Conservation (phyloP, 129 eudicot genomes). For the Solidago caesia region DNA sequence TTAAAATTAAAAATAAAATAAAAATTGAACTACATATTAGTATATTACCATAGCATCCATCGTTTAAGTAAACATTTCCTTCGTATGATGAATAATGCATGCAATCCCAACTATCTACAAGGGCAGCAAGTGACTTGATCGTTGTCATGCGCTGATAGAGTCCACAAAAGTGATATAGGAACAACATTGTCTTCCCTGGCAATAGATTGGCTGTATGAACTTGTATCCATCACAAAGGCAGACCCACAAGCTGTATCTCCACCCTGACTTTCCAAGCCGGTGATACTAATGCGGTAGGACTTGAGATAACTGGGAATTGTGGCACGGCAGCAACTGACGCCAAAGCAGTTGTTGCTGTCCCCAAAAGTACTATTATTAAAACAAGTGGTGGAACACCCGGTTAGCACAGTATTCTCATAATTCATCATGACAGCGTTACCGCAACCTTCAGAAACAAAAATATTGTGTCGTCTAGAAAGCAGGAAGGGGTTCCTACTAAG, state of each 20-base stretch:
- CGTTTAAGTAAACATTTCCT: no score
- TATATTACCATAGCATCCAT: no score
- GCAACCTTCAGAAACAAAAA: background rate
- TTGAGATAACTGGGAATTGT: constrained; percentile 9
- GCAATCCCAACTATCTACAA: no score
- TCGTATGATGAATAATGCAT: no score
- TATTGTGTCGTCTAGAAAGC: background rate
- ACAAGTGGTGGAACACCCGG: background rate
- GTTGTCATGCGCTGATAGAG: background rate
- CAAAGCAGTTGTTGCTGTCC: background rate
- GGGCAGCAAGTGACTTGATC: no score
- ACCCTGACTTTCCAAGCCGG: background rate
- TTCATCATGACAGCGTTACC: background rate
- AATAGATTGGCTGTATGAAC: background rate
- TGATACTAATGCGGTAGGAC: background rate
- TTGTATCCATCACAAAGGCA: constrained; percentile 8
- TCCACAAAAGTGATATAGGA: constrained; percentile 11
- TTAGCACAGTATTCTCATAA: background rate
- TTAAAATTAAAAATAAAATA: no score
- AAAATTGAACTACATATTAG: no score
- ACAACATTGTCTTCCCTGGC: background rate
- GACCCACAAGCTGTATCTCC: background rate
- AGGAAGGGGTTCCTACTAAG: background rate
- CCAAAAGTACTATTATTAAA: background rate
- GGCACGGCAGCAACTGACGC: constrained; percentile 3